A percentile compares a stretch with the other conserved stretches of the same genome.
Conservation (phyloP, 208 protist species). For the Endotrypanum monterogeii region DNA sequence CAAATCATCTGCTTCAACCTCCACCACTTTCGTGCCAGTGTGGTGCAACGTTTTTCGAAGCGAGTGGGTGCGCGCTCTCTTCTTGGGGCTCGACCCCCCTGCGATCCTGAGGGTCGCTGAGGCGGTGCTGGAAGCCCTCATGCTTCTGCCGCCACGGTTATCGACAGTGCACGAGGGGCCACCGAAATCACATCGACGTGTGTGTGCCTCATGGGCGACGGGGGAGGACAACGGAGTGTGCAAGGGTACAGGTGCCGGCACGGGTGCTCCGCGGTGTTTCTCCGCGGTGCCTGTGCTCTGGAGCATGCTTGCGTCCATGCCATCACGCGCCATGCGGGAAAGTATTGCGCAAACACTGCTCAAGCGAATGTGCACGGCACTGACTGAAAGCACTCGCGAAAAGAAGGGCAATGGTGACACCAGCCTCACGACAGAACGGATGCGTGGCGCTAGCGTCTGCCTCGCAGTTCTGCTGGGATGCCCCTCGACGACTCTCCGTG, state of each 20-base stretch:
- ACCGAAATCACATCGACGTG: not conserved
- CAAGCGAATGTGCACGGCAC: not conserved
- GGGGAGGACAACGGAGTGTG: not conserved
- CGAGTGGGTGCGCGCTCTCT: not conserved
- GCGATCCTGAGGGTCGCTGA: not conserved
- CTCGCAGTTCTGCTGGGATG: constrained; percentile 1
- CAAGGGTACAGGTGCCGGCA: not conserved
- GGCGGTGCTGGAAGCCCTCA: not conserved
- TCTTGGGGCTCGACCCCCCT: not conserved
- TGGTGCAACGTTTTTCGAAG: not conserved
- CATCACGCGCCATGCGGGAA: not conserved
- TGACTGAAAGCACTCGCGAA: not conserved
- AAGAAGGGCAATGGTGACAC: not conserved
- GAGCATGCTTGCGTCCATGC: not conserved
- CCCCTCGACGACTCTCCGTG: not conserved
- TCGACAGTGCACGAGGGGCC: not conserved
- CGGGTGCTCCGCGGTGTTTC: not conserved
- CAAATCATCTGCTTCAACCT: not conserved
- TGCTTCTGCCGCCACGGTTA: not conserved
- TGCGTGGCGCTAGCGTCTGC: constrained; percentile 1
- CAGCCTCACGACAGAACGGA: not conserved
- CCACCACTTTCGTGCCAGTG: too few species aligned
- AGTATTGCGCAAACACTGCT: not conserved
- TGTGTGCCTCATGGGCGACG: not conserved
- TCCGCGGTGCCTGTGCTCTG: not conserved